Evolutionary conservation across 495 filamentous ascomycete genomes (phyloP).

Genomic region (Daldinia grandis): DNA sequence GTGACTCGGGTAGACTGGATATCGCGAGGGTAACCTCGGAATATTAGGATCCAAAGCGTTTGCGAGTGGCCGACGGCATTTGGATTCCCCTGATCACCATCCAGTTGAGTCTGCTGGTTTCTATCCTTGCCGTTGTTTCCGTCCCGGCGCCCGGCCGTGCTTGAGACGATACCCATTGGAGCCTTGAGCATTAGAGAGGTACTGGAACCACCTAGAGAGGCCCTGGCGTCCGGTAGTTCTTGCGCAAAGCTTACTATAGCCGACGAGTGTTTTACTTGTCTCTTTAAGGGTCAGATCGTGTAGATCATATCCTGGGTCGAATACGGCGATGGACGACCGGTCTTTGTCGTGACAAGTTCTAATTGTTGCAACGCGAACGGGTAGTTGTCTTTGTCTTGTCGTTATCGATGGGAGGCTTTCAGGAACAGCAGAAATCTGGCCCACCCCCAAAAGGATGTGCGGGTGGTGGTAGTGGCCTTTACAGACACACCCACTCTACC

Average conservation of each 20-base stretch:
- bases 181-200: constrained; percentile 34
- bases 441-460: constrained; percentile 38
- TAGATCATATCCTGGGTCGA: constrained; percentile 29
- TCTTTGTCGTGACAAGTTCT: constrained; percentile 32
- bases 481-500: constrained; percentile 33
- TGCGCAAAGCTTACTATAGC: constrained; percentile 16
- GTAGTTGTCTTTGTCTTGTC: constrained; percentile 36
- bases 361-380: constrained; percentile 39
- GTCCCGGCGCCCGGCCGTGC: constrained; percentile 33
- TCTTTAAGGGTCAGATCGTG: constrained; percentile 26
- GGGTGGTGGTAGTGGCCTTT: constrained; percentile 36
- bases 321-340: constrained; percentile 31
- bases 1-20: constrained; percentile 45
- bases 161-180: constrained; percentile 39
- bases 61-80: constrained; percentile 30
- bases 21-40: constrained; percentile 43
- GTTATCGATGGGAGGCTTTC: constrained; percentile 40
- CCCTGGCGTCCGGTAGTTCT: constrained; percentile 21
- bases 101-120: constrained; percentile 15
- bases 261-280: constrained; percentile 29
- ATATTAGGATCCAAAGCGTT: constrained; percentile 41
- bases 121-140: constrained; percentile 33
- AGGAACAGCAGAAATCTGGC: constrained; percentile 32
- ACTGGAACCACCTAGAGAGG: constrained; percentile 16
- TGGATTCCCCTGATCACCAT: constrained; percentile 4